Base-by-base conservation (phyloP, 352 stramenopile species). In the Globisporangium echinulatum region DNA sequence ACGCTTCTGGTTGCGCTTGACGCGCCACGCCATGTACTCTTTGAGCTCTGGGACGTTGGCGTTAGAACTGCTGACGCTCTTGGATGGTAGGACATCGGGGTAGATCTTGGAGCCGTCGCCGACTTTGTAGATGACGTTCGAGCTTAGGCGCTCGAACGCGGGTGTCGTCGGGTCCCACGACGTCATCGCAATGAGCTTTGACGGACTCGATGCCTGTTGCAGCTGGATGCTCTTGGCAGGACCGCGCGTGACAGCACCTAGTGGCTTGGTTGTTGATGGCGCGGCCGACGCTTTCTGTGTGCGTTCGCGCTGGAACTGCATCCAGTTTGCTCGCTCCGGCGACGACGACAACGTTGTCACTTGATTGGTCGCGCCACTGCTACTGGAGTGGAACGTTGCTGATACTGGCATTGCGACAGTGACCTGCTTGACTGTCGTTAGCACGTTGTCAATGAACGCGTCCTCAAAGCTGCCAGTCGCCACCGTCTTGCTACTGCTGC, bases 21-120 rank as follows among this genome's bases (percentile, higher is more conserved):
- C 81, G 51, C 96, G 79, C 94, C 96, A 98, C 9, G 73, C 74
- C 96, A 98, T 98, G 82, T 98, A 98, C 68, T 98, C 96, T 47
- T 93, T 92, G 33, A 97, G 86, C 65, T 97, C 86, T 19, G 82
- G 79, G n/a, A 88, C 54, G 0, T 62, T 58, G 2, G 52, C 39
- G 7, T 42, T 60, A 47, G 39, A 6, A 15, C 17, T 13, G 15
- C 55, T 52, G 1, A 3, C 10, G 13, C 15, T 25, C 10, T 39
- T 55, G n/a, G 67, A 54, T 5, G 4, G 14, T 3, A 9, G n/a
- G 7, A 33, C 15, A 7, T 84, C 66, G 0, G 87, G 87, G 66
- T 97, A 96, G 49, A 96, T 95, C 62, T 90, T 90, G 59, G 80
- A 94, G 33, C 85, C 82, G 11, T 83, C 73, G 15, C 86, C 88